A percentile compares a stretch with the other conserved stretches of the same genome.
Conservation (phyloP, 768 basidiomycete species). For the Rhodocollybia butyracea region DNA sequence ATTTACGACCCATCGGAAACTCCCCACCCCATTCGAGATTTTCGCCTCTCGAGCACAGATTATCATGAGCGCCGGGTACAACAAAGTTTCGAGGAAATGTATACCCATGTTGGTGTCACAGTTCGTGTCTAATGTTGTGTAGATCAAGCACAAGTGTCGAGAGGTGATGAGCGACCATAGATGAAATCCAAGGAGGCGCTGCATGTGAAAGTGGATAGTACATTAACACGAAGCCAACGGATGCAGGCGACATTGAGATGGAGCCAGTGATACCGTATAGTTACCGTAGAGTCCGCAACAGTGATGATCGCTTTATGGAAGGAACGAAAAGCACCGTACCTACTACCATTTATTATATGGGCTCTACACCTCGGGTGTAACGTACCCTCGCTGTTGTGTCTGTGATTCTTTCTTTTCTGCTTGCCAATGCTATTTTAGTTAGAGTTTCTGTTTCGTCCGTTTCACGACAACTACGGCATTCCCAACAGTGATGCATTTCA, state of each 20-base stretch:
- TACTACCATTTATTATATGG: too few species aligned
- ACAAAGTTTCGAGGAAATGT: conserved; percentile 48
- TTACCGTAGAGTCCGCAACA: too few species aligned
- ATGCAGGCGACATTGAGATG: not conserved
- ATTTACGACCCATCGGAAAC: conserved; percentile 49
- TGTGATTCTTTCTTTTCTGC: too few species aligned
- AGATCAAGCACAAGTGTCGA: conserved; percentile 61
- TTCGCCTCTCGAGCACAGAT: not conserved
- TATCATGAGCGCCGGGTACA: conserved; percentile 49
- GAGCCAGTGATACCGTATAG: not conserved
- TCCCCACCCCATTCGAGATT: conserved; percentile 23
- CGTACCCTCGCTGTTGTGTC: too few species aligned
- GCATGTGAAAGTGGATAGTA: not conserved
- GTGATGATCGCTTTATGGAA: too few species aligned
- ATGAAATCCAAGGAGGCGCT: conserved; percentile 2
- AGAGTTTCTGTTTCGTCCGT: too few species aligned
- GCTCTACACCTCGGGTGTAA: too few species aligned
- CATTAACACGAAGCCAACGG: too few species aligned
- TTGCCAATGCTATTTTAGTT: too few species aligned
- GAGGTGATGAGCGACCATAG: conserved; percentile 51
- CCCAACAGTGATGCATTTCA: too few species aligned
- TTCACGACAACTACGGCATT: too few species aligned
- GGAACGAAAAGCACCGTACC: too few species aligned
- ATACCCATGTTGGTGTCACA: conserved; percentile 57
- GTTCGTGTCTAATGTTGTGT: conserved; percentile 48